Conservation (phyloP, 768 basidiomycete species). For the Roridomyces roridus region DNA sequence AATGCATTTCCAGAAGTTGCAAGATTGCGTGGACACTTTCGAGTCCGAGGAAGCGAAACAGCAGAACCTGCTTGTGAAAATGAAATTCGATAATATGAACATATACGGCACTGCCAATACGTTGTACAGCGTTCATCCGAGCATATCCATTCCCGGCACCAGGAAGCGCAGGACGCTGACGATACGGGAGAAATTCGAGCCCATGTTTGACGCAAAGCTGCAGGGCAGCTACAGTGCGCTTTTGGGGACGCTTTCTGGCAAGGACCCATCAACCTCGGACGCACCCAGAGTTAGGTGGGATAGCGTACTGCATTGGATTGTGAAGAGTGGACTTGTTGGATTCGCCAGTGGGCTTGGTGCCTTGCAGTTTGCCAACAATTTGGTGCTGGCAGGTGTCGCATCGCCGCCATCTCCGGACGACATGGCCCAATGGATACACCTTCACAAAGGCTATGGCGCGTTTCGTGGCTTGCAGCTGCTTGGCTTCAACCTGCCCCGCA, state of each 20-base stretch:
- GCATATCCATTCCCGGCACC: too few species aligned
- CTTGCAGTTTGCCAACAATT: constrained; percentile 25
- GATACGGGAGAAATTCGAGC: constrained; percentile 3
- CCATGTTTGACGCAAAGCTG: neutral
- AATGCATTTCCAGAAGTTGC: too few species aligned
- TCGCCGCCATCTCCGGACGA: neutral
- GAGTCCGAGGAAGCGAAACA: too few species aligned
- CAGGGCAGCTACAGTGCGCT: neutral
- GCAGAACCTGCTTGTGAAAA: too few species aligned
- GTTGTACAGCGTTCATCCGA: too few species aligned
- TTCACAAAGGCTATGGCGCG: constrained; percentile 10
- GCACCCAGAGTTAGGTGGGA: constrained; percentile 1
- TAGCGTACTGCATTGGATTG: constrained; percentile 6
- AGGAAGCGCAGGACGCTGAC: neutral
- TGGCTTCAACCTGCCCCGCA: constrained; percentile 5
- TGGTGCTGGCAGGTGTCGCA: constrained; percentile 11
- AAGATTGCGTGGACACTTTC: too few species aligned
- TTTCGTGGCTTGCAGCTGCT: constrained; percentile 16
- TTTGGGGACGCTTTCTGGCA: constrained; percentile 3
- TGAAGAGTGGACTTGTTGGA: neutral
- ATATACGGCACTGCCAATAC: too few species aligned
- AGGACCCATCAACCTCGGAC: constrained; percentile 5
- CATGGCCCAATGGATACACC: constrained; percentile 21
- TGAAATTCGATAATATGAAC: too few species aligned
- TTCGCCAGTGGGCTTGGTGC: constrained; percentile 17